phyloP scores from a whole-genome alignment of 192 early-diverging fungal genomes.

The Chytriomyces confervae region DNA sequence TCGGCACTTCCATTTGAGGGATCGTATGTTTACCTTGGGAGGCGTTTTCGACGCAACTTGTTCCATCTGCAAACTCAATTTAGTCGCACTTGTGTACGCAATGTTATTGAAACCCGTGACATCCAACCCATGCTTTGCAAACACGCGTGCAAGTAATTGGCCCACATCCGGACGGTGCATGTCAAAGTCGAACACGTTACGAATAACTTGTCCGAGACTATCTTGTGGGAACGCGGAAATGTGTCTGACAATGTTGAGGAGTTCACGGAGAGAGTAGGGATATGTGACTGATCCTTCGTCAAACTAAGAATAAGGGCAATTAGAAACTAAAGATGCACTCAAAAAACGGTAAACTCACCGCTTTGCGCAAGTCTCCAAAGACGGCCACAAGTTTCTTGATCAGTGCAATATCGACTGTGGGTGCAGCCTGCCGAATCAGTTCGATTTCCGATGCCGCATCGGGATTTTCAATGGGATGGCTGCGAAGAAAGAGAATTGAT shows the following conservation, averaged over 20 bases:
- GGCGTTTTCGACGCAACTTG: slow-evolving; percentile 13
- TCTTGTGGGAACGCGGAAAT: slow-evolving; percentile 75
- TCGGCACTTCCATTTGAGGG: not conserved
- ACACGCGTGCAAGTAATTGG: slow-evolving; percentile 38
- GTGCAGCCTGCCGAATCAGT: slow-evolving; percentile 71
- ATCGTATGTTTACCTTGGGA: slow-evolving; percentile 29
- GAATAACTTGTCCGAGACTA: slow-evolving; percentile 67
- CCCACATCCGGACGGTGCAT: slow-evolving; percentile 51
- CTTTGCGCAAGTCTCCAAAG: slow-evolving; percentile 70
- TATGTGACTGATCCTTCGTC: slow-evolving; percentile 80
- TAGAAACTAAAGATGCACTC: no score
- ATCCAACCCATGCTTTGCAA: slow-evolving; percentile 39
- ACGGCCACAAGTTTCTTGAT: slow-evolving; percentile 67
- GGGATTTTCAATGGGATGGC: slow-evolving; percentile 79
- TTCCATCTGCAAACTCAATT: not conserved
- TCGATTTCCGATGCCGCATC: slow-evolving; percentile 74
- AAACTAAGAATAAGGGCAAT: slow-evolving; percentile 31
- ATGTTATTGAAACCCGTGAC: slow-evolving; percentile 2
- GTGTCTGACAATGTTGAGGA: slow-evolving; percentile 80
- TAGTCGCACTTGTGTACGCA: not conserved
- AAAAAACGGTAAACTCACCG: slow-evolving; percentile 18
- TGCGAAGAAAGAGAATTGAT: not conserved
- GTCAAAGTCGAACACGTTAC: slow-evolving; percentile 86
- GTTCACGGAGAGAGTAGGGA: slow-evolving; percentile 80
- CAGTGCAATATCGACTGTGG: slow-evolving; percentile 67